A percentile compares a stretch with the other conserved stretches of the same genome.
Evolutionary conservation across 1,284 basidiomycete species (phyloP).

Genomic region (Ceraceosorus guamensis): DNA sequence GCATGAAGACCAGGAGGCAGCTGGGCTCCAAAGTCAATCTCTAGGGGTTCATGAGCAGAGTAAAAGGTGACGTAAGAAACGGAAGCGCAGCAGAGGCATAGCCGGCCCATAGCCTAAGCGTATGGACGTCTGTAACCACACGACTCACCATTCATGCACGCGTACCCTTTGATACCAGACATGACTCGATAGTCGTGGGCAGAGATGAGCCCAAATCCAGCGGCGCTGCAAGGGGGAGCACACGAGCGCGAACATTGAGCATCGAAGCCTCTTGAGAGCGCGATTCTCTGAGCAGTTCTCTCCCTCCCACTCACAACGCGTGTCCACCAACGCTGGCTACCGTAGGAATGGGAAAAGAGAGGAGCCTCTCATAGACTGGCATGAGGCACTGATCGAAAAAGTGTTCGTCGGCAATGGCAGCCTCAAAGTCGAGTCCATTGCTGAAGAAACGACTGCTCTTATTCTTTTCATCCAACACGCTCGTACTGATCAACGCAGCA

Average conservation of each 20-base stretch:
- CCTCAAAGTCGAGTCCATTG: constrained; percentile 66
- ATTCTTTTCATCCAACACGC: constrained; percentile 10
- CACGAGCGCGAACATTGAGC: neutral
- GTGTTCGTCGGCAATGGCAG: constrained; percentile 58
- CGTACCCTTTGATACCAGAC: constrained; percentile 72
- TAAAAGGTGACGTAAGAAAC: neutral
- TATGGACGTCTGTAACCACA: constrained; percentile 49
- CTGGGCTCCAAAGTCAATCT: constrained; percentile 35
- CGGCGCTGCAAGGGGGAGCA: constrained; percentile 53
- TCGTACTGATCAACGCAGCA: constrained; percentile 38
- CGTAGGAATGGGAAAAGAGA: constrained; percentile 55
- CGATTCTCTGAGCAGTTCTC: neutral
- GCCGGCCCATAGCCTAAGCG: neutral
- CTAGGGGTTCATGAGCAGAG: too few species aligned
- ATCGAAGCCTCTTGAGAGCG: neutral
- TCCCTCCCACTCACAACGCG: constrained; percentile 55
- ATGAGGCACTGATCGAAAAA: constrained; percentile 57
- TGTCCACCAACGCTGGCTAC: constrained; percentile 87
- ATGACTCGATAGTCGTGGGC: constrained; percentile 85
- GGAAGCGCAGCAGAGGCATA: neutral
- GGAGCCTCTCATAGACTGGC: constrained; percentile 50
- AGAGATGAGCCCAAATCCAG: constrained; percentile 69
- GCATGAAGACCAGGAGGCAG: constrained; percentile 51
- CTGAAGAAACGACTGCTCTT: constrained; percentile 30
- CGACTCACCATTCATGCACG: constrained; percentile 70